Evolutionary conservation across 2,329 filamentous ascomycete species (phyloP).

Genomic region (Calonectria naviculata): DNA sequence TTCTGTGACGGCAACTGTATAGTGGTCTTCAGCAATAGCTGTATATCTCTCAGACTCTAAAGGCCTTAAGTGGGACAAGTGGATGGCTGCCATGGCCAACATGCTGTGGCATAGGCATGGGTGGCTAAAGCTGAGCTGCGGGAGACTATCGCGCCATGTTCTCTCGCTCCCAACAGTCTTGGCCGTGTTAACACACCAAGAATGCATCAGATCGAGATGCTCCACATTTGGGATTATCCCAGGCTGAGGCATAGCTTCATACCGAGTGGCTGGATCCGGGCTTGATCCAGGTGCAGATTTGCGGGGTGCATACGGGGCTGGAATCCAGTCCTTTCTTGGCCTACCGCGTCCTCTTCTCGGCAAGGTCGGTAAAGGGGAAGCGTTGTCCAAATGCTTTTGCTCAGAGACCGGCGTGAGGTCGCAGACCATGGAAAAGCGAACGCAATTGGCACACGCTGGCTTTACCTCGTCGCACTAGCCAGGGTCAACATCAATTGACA

Average conservation of each 20-base stretch:
- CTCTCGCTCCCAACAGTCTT: background rate
- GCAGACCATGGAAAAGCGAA: constrained; percentile 4
- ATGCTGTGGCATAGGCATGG: background rate
- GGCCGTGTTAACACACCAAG: background rate
- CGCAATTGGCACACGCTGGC: constrained; percentile 11
- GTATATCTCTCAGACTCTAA: background rate
- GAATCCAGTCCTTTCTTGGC: background rate
- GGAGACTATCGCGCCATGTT: background rate
- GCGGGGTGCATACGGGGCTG: background rate
- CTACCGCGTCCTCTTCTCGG: background rate
- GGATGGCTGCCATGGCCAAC: background rate
- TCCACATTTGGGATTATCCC: background rate
- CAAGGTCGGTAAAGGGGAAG: background rate
- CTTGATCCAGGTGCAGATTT: background rate
- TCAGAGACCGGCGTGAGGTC: background rate
- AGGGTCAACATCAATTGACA: background rate
- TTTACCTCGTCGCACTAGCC: constrained; percentile 27
- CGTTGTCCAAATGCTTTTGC: background rate
- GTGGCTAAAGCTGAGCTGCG: background rate
- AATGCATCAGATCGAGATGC: background rate
- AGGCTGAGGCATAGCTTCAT: background rate
- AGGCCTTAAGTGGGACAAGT: background rate
- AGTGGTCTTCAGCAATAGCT: background rate
- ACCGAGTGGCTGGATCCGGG: background rate
- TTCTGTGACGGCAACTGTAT: background rate